Conservation (phyloP, 768 basidiomycete species). For the Calocera cornea region DNA sequence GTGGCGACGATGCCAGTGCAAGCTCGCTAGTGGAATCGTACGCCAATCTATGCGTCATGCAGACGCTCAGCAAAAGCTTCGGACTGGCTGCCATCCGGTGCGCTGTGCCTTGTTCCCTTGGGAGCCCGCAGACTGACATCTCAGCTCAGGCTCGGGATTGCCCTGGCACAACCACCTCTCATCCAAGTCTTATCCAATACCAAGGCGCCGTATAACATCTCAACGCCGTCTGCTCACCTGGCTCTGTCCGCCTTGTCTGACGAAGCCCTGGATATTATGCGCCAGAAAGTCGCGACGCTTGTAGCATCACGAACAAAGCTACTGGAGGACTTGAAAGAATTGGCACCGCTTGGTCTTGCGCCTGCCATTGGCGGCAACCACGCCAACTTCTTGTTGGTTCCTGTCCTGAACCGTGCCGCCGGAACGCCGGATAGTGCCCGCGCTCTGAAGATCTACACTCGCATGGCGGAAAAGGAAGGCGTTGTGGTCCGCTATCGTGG, state of each 20-base stretch:
- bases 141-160: conserved; percentile 61
- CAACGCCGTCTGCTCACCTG: conserved; percentile 72
- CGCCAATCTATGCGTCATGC: conserved; percentile 84
- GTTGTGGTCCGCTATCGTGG: conserved; percentile 90
- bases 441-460: conserved; percentile 53
- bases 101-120: conserved; percentile 17
- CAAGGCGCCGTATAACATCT: conserved; percentile 96
- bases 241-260: conserved; percentile 67
- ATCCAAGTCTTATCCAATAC: conserved; percentile 87
- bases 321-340: conserved; percentile 33
- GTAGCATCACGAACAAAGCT: conserved; percentile 44
- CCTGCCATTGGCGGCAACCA: conserved; percentile 61
- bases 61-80: conserved; percentile 92
- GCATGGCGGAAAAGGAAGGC: conserved; percentile 68
- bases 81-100: conserved; percentile 91
- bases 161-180: conserved; percentile 75
- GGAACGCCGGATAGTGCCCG: conserved; percentile 46
- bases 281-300: conserved; percentile 46
- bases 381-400: conserved; percentile 83
- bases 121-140: neutral
- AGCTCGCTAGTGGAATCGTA: conserved; percentile 62
- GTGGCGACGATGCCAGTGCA: conserved; percentile 46
- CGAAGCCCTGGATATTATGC: conserved; percentile 48
- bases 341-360: conserved; percentile 42
- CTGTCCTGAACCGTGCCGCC: conserved; percentile 41